Conservation (phyloP, 1,284 basidiomycete genomes). For the Irpex lacteus region DNA sequence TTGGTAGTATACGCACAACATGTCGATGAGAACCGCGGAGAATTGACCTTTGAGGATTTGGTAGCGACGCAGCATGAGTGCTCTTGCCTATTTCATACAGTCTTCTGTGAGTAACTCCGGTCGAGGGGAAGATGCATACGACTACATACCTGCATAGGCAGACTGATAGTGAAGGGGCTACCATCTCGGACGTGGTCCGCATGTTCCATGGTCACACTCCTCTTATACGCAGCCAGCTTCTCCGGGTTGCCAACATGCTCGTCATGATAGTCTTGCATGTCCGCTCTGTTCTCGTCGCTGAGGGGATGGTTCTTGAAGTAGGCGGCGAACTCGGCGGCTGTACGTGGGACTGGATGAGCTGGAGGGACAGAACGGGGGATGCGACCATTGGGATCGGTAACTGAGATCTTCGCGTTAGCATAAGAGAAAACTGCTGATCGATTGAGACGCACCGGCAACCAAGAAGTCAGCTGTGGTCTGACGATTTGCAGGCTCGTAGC, state of each 20-base stretch:
- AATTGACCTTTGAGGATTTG: slow-evolving; percentile 66
- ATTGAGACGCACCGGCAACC: slow-evolving; percentile 32
- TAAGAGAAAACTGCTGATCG: neutral
- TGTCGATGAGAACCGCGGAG: slow-evolving; percentile 35
- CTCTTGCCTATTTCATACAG: slow-evolving; percentile 1
- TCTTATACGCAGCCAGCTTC: slow-evolving; percentile 37
- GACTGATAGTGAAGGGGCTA: slow-evolving; percentile 30
- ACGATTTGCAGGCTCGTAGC: slow-evolving; percentile 51
- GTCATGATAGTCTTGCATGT: slow-evolving; percentile 41
- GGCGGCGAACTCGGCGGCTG: slow-evolving; percentile 46
- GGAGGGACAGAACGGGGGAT: slow-evolving; percentile 36
- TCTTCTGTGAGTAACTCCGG: neutral
- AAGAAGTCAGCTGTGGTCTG: slow-evolving; percentile 65
- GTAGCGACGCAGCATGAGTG: slow-evolving; percentile 56
- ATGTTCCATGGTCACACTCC: slow-evolving; percentile 52
- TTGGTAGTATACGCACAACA: slow-evolving; percentile 9
- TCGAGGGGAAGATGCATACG: neutral
- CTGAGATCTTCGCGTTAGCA: neutral
- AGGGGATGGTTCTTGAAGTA: slow-evolving; percentile 43
- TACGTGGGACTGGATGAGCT: slow-evolving; percentile 40
- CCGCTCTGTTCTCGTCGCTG: slow-evolving; percentile 38
- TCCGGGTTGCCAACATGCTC: slow-evolving; percentile 34
- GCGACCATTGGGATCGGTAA: slow-evolving; percentile 40
- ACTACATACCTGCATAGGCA: slow-evolving; percentile 58
- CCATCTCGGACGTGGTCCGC: slow-evolving; percentile 32